Percentiles rank a stretch among this genome's conserved stretches.
Evolutionary conservation across 169 alveolate species (phyloP).

Genomic region (Eimeria sp.): DNA sequence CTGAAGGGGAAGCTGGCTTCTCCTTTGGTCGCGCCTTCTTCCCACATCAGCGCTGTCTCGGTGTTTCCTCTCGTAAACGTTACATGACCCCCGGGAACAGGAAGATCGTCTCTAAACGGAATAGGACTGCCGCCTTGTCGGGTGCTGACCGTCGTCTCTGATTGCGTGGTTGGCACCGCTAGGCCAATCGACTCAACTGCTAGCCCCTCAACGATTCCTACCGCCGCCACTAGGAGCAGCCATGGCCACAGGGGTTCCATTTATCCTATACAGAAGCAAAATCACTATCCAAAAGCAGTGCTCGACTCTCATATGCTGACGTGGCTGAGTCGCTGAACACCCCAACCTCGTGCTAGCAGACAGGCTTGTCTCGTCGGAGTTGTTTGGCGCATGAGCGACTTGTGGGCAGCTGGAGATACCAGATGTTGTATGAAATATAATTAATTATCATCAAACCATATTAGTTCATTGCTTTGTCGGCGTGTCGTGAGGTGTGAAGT

Average conservation of each 20-base stretch:
- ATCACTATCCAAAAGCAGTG: neutral
- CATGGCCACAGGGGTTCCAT: constrained; percentile 16
- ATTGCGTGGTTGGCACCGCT: neutral
- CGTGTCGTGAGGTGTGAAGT: neutral
- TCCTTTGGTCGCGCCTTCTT: neutral
- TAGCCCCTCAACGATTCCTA: constrained; percentile 1
- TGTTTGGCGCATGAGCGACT: neutral
- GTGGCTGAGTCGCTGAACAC: neutral
- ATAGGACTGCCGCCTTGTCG: neutral
- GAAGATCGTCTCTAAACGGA: neutral
- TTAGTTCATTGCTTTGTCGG: neutral
- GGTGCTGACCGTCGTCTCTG: constrained; percentile 18
- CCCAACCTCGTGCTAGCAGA: constrained; percentile 11
- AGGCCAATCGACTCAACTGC: constrained; percentile 61
- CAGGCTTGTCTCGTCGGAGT: neutral
- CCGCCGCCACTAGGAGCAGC: constrained; percentile 42
- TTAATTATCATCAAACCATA: neutral
- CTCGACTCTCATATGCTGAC: neutral
- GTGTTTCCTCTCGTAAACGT: neutral
- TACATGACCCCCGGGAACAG: neutral
- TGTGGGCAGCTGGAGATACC: neutral
- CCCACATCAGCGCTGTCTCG: constrained; percentile 31
- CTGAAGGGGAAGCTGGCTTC: constrained; percentile 4
- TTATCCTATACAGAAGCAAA: neutral
- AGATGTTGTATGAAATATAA: neutral